Evolutionary conservation across 2,329 filamentous ascomycete genomes (phyloP).

Genomic region (Trichoderma polysporum): DNA sequence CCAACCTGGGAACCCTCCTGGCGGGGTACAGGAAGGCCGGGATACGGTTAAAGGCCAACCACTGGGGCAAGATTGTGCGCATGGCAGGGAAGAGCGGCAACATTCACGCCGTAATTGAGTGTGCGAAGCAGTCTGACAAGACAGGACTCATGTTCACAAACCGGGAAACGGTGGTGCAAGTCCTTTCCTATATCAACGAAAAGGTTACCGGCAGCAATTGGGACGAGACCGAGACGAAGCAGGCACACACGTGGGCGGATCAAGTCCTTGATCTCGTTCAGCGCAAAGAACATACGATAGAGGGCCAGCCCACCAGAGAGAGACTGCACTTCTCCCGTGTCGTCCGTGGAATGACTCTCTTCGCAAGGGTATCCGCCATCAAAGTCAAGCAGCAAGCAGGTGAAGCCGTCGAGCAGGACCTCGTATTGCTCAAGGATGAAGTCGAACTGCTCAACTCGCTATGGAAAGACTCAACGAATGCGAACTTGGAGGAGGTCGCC

Average conservation of each 20-base stretch:
- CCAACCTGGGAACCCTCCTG: conserved; percentile 52
- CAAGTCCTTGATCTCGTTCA: conserved; percentile 52
- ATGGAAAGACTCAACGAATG: conserved; percentile 28
- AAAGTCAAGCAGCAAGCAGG: conserved; percentile 29
- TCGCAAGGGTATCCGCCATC: conserved; percentile 30
- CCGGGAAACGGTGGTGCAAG: conserved; percentile 39
- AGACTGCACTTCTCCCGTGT: conserved; percentile 30
- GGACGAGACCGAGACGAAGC: conserved; percentile 37
- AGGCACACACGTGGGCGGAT: conserved; percentile 48
- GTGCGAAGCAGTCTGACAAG: conserved; percentile 45
- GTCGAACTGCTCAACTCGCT: conserved; percentile 29
- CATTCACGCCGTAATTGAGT: conserved; percentile 50
- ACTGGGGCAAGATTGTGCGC: conserved; percentile 44
- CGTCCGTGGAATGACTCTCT: conserved; percentile 35
- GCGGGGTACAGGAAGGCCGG: conserved; percentile 48
- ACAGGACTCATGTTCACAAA: conserved; percentile 47
- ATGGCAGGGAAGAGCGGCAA: conserved; percentile 41
- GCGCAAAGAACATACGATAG: conserved; percentile 39
- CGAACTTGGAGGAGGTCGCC: conserved; percentile 25
- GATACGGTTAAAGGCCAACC: conserved; percentile 36
- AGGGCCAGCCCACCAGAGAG: conserved; percentile 22
- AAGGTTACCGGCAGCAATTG: conserved; percentile 43
- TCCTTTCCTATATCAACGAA: conserved; percentile 32
- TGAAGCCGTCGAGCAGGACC: conserved; percentile 28
- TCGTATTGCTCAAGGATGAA: conserved; percentile 32